Percentiles rank a stretch among this genome's conserved stretches.
phyloP scores from a whole-genome alignment of 2,329 filamentous ascomycete genomes.

The Domatiomyces globalis region DNA sequence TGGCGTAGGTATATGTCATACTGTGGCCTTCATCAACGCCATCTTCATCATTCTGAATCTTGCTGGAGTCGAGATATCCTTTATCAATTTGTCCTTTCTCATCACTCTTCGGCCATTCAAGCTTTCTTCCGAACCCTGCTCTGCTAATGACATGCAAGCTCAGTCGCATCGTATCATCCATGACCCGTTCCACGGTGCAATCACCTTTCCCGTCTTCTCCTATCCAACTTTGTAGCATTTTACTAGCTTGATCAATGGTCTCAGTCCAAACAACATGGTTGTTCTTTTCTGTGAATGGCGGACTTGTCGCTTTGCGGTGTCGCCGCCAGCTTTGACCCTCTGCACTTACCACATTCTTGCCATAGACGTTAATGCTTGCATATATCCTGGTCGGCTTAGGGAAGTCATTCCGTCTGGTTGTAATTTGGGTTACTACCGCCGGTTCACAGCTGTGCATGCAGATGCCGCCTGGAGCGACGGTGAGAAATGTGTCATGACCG shows the following conservation, averaged over 20 bases:
- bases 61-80: constrained; percentile 24
- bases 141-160: constrained; percentile 48
- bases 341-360: constrained; percentile 55
- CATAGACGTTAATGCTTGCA: constrained; percentile 48
- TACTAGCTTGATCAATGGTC: constrained; percentile 47
- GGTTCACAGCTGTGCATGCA: constrained; percentile 47
- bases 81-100: constrained; percentile 27
- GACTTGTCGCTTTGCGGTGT: constrained; percentile 57
- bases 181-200: constrained; percentile 41
- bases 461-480: constrained; percentile 45
- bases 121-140: constrained; percentile 55
- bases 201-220: constrained; percentile 28
- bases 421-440: constrained; percentile 52
- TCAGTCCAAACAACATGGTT: constrained; percentile 53
- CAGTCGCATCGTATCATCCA: constrained; percentile 52
- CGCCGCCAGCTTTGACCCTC: constrained; percentile 57
- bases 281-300: constrained; percentile 65
- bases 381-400: constrained; percentile 53
- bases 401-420: constrained; percentile 53
- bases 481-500: constrained; percentile 47
- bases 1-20: constrained; percentile 51
- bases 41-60: constrained; percentile 17
- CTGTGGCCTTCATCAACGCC: constrained; percentile 36
- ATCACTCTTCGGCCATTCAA: constrained; percentile 46
- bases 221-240: constrained; percentile 47